phyloP scores from a whole-genome alignment of 306 rosid species.

The Benincasa hispida region DNA sequence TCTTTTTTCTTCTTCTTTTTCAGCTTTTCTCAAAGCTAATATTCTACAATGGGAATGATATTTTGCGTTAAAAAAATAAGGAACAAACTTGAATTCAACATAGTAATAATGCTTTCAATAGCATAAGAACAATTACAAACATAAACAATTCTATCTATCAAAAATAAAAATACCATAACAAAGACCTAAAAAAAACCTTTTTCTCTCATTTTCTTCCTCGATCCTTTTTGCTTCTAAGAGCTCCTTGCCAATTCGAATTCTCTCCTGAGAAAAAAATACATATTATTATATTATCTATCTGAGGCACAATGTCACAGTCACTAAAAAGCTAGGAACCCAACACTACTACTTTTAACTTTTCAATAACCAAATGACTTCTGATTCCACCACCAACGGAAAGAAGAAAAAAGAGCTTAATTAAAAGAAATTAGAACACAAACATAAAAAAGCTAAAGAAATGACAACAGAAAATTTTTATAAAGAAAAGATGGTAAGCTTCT shows the following conservation, averaged over 20 bases:
- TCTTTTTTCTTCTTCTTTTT: constrained; percentile 91
- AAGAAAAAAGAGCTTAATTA: background rate
- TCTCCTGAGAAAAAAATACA: constrained; percentile 45
- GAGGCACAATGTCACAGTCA: background rate
- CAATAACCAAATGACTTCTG: background rate
- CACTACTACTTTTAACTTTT: background rate
- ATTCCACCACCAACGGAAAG: background rate
- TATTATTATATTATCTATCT: background rate
- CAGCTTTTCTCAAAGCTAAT: constrained; percentile 85
- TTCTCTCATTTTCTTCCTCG: constrained; percentile 90
- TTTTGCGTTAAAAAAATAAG: background rate
- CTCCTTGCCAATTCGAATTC: constrained; percentile 95
- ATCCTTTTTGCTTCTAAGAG: constrained; percentile 91
- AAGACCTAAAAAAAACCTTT: constrained; percentile 40
- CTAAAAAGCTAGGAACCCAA: background rate
- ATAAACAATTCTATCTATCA: background rate
- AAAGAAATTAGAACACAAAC: background rate
- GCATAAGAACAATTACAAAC: background rate
- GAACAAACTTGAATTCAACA: background rate
- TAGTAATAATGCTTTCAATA: background rate
- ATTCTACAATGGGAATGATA: constrained; percentile 35
- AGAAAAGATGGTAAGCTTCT: background rate
- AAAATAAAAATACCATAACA: background rate
- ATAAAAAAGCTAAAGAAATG: background rate
- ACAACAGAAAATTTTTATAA: background rate